Base-by-base conservation (phyloP, 208 protist species). In the Vickermania ingenoplastis region DNA sequence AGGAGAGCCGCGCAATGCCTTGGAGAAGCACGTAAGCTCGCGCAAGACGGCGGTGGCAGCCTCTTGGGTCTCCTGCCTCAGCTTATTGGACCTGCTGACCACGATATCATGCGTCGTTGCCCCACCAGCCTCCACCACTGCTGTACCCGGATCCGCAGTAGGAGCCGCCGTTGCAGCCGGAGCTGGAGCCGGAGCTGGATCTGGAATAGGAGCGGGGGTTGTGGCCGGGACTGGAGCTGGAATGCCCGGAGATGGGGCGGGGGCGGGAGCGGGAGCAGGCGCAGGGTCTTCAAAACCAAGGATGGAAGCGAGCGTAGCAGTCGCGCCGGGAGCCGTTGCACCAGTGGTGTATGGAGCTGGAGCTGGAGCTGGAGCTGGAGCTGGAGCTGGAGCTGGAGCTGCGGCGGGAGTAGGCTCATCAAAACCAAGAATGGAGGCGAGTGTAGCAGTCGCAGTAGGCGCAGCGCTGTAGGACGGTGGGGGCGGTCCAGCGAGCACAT, bases 31-130 rank as follows among this genome's bases (percentile, higher is more conserved):
- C 41, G 11, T 3, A 31, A n/a, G 28, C n/a, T 45, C 36, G 11
- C 17, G 36, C 36, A 45, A 45, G 17, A 84, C 70, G 13, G 54
- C 25, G 25, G 69, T 57, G 2, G 74, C 72, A 2, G 64, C 41
- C 1, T 57, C 53, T 0, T 67, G 61, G 41, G 63, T 71, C 59
- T 59, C 48, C 13, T 58, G 31, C 2, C 81, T 73, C 52, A 84
- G 50, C 23, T 67, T 63, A 57, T 91, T 79, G 0, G 80, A 91
- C 31, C 65, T 69, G 25, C 61, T 75, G 21, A 91, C 67, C n/a
- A 84, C 36, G 48, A 81, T 66, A 3, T 75, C 73, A n/a, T 69
- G 72, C 13, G 72, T 73, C 17, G 79, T 73, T 2, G 67, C 68
- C 11, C 49, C 41, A 3, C 71, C 71, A 1, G 50, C 63, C 29